phyloP scores from a whole-genome alignment of 768 basidiomycete species.

The Mycena amicta region DNA sequence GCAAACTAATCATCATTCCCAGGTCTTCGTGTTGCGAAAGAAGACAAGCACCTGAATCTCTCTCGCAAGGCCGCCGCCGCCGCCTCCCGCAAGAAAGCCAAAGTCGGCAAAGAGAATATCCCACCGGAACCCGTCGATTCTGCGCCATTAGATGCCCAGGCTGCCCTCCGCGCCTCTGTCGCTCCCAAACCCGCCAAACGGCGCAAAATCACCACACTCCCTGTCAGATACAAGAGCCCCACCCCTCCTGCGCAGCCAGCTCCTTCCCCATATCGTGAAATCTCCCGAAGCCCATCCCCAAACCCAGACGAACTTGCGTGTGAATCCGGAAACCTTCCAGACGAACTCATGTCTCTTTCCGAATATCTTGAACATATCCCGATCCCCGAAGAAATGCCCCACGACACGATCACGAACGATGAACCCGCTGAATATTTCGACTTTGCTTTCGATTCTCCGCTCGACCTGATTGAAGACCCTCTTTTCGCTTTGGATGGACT shows the following conservation, averaged over 20 bases:
- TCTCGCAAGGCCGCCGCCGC: constrained; percentile 36
- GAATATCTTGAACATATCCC: constrained; percentile 5
- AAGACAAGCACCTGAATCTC: constrained; percentile 61
- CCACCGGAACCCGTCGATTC: background rate
- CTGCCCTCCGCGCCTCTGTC: background rate
- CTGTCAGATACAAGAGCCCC: background rate
- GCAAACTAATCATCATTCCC: no score
- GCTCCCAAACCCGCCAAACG: background rate
- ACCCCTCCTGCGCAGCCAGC: background rate
- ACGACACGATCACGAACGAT: constrained; percentile 7
- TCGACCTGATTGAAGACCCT: constrained; percentile 3
- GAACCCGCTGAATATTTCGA: constrained; percentile 11
- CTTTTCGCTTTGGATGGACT: constrained; percentile 7
- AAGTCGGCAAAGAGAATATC: background rate
- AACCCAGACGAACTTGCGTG: constrained; percentile 8
- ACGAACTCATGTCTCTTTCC: constrained; percentile 8
- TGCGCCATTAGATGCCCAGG: background rate
- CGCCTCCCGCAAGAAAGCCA: constrained; percentile 3
- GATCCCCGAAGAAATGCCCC: background rate
- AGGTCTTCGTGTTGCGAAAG: constrained; percentile 65
- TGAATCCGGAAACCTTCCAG: constrained; percentile 3
- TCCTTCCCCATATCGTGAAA: no score
- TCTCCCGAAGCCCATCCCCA: constrained; percentile 9
- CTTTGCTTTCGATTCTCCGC: background rate
- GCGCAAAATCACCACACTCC: background rate